Conservation (phyloP, 2,329 filamentous ascomycete genomes). For the Aureobasidium vineae region DNA sequence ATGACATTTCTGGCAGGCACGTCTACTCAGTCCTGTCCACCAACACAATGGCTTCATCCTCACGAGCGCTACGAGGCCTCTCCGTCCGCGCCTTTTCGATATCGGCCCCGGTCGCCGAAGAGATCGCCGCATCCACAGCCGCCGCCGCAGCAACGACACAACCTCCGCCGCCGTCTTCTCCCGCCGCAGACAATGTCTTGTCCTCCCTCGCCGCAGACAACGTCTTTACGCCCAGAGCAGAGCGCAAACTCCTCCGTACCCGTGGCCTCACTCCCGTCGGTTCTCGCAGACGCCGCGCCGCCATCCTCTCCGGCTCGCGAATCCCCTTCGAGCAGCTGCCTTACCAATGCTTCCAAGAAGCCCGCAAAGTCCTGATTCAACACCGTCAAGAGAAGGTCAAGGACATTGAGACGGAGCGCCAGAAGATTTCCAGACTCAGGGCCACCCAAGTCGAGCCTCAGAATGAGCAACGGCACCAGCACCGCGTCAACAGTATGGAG, state of each 20-base stretch:
- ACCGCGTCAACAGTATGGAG: conserved; percentile 66
- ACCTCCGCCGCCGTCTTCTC: conserved; percentile 28
- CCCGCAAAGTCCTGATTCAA: conserved; percentile 73
- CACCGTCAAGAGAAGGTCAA: conserved; percentile 80
- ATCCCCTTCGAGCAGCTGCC: conserved; percentile 91
- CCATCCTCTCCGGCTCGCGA: conserved; percentile 54
- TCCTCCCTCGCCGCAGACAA: conserved; percentile 59
- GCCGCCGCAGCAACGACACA: conserved; percentile 8
- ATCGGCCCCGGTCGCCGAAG: conserved; percentile 39
- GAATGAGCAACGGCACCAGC: conserved; percentile 54
- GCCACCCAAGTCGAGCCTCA: conserved; percentile 39
- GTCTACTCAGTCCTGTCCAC: too few species aligned
- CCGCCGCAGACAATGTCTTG: conserved; percentile 53
- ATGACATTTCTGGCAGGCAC: background rate
- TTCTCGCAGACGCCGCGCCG: conserved; percentile 72
- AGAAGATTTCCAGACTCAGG: conserved; percentile 66
- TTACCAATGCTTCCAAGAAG: conserved; percentile 98
- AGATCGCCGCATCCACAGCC: conserved; percentile 45
- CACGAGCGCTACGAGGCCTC: conserved; percentile 20
- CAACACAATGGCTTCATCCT: conserved; percentile 18
- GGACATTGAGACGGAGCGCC: conserved; percentile 65
- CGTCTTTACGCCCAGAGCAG: conserved; percentile 62
- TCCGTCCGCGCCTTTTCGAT: conserved; percentile 51
- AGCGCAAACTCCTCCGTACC: conserved; percentile 63
- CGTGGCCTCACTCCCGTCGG: conserved; percentile 63